Percentiles rank a stretch among this genome's conserved stretches.
phyloP scores from a whole-genome alignment of 257 asterid species.

The Nicotiana benthamiana region DNA sequence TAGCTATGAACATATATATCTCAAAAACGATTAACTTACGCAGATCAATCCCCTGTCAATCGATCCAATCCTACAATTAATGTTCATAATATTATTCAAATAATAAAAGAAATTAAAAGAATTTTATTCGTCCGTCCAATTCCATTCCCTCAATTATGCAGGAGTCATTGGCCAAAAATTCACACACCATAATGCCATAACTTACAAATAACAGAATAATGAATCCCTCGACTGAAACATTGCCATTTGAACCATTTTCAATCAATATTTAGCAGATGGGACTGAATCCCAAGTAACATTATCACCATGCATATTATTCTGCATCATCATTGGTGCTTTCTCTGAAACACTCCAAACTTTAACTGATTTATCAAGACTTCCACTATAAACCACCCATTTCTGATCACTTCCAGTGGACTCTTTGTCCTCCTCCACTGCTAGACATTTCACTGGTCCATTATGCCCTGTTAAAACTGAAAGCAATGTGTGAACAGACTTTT shows the following conservation, averaged over 20 bases:
- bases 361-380: conserved; percentile 56
- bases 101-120: background rate
- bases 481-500: conserved; percentile 29
- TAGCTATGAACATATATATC: background rate
- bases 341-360: conserved; percentile 61
- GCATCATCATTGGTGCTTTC: conserved; percentile 26
- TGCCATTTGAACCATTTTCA: background rate
- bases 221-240: background rate
- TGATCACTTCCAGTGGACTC: conserved; percentile 16
- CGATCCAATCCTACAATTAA: background rate
- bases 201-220: background rate
- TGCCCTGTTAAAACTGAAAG: conserved; percentile 46
- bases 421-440: conserved; percentile 48
- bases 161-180: background rate
- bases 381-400: conserved; percentile 52
- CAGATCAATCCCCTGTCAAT: background rate
- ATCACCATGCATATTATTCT: conserved; percentile 2
- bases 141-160: background rate
- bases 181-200: background rate
- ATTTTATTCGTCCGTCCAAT: background rate
- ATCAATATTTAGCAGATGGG: conserved; percentile 25
- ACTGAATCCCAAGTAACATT: conserved; percentile 20
- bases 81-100: background rate
- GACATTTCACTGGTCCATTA: conserved; percentile 55
- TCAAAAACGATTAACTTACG: background rate